A percentile compares a stretch with the other conserved stretches of the same genome.
phyloP scores from a whole-genome alignment of 192 early-diverging fungal genomes.

The Piromyces sp. region DNA sequence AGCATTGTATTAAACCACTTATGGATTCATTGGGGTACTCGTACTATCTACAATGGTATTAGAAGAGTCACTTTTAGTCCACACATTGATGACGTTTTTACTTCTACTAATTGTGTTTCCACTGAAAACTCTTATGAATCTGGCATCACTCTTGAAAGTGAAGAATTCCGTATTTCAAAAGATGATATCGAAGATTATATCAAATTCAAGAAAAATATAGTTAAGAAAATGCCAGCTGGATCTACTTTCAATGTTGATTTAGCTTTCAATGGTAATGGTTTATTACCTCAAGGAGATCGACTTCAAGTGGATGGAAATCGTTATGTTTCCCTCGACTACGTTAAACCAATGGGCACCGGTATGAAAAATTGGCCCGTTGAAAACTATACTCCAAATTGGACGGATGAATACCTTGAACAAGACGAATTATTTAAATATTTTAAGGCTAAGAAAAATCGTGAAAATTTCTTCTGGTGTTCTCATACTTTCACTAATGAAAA shows the following conservation, averaged over 20 bases:
- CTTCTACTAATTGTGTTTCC: background rate
- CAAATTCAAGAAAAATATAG: background rate
- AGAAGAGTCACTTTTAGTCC: background rate
- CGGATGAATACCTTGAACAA: background rate
- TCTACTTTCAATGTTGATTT: background rate
- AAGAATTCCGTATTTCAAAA: background rate
- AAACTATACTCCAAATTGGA: background rate
- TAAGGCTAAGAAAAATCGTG: background rate
- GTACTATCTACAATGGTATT: background rate
- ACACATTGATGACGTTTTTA: background rate
- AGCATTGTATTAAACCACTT: background rate
- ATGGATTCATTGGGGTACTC: background rate
- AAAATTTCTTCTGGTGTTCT: background rate
- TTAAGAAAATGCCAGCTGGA: background rate
- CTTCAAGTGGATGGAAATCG: background rate
- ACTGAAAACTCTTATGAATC: background rate
- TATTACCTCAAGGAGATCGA: background rate
- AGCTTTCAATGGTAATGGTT: background rate
- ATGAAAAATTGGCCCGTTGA: background rate
- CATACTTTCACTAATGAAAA: conserved; percentile 4
- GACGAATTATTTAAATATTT: background rate
- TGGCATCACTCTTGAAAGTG: background rate
- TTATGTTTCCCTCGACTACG: background rate
- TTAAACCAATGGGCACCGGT: background rate
- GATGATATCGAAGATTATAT: background rate